phyloP scores from a whole-genome alignment of 2,329 filamentous ascomycete species.

The Aspergillus neotritici region DNA sequence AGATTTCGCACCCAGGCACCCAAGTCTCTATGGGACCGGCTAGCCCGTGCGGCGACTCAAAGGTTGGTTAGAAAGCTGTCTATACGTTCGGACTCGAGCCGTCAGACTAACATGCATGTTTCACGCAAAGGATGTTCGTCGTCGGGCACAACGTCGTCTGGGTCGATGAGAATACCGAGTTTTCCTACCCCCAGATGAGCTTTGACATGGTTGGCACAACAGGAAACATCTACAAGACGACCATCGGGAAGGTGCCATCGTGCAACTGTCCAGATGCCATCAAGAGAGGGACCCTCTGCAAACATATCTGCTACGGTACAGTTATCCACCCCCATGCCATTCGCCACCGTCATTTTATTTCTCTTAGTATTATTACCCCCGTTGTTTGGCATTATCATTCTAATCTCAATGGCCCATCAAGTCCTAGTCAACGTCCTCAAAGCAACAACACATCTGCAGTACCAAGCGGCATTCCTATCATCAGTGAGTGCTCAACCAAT shows the following conservation, averaged over 20 bases:
- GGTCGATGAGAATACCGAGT: conserved; percentile 28
- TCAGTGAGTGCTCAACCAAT: conserved; percentile 28
- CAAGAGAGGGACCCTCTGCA: conserved; percentile 55
- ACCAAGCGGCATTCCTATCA: conserved; percentile 56
- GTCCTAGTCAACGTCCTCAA: conserved; percentile 55
- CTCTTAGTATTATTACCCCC: not conserved
- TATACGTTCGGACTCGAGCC: not conserved
- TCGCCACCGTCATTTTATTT: conserved; percentile 1
- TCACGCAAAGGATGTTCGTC: conserved; percentile 48
- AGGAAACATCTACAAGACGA: conserved; percentile 58
- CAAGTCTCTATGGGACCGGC: conserved; percentile 41
- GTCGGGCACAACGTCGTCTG: conserved; percentile 46
- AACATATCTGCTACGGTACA: conserved; percentile 56
- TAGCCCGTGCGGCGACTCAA: conserved; percentile 47
- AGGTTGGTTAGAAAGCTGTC: conserved; percentile 22
- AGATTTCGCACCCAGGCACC: conserved; percentile 42
- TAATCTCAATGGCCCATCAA: conserved; percentile 25
- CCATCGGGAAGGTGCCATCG: conserved; percentile 46
- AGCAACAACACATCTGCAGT: conserved; percentile 50
- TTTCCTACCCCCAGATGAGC: conserved; percentile 41
- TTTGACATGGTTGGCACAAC: conserved; percentile 56
- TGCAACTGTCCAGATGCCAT: conserved; percentile 53
- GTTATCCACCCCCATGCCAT: not conserved
- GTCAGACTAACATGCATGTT: not conserved
- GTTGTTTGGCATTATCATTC: conserved; percentile 6